These are phyloP conservation scores for Pochonia chlamydosporia DNA, from an alignment of 2,329 filamentous ascomycete species.

Conservation along the genomic window DNA sequence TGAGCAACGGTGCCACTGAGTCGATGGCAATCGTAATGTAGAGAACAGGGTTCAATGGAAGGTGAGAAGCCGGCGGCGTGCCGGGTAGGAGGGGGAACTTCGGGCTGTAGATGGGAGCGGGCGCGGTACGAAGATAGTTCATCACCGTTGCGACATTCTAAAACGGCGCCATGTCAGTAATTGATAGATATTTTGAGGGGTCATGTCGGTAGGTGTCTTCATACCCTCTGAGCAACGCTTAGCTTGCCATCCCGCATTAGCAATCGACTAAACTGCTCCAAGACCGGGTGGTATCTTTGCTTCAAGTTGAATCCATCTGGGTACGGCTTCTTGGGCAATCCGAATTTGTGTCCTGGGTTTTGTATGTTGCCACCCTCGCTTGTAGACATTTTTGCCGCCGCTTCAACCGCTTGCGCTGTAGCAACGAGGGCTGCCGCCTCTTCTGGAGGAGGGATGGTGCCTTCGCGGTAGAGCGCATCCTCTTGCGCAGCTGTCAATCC, in stretches of 20 bases:
- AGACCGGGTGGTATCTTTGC: slow-evolving; percentile 77
- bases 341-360: slow-evolving; percentile 68
- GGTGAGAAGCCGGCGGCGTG: slow-evolving; percentile 67
- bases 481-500: slow-evolving; percentile 38
- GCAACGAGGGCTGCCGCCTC: slow-evolving; percentile 26
- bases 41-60: slow-evolving; percentile 82
- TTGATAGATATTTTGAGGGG: background rate
- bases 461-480: slow-evolving; percentile 35
- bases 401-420: slow-evolving; percentile 13
- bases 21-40: slow-evolving; percentile 91
- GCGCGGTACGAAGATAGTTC: slow-evolving; percentile 75
- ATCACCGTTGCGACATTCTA: slow-evolving; percentile 84
- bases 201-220: background rate
- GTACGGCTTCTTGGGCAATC: slow-evolving; percentile 61
- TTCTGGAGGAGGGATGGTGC: slow-evolving; percentile 30
- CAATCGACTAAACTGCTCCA: slow-evolving; percentile 83
- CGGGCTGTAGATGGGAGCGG: slow-evolving; percentile 70
- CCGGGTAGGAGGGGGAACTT: slow-evolving; percentile 68
- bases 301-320: slow-evolving; percentile 60
- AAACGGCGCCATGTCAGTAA: background rate
- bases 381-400: slow-evolving; percentile 8
- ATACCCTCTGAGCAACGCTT: slow-evolving; percentile 79
- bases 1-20: slow-evolving; percentile 83
- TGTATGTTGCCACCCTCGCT: slow-evolving; percentile 16
- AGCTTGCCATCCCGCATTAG: slow-evolving; percentile 91